These are phyloP conservation scores for Claviceps maximensis DNA, from an alignment of 2,329 filamentous ascomycete species.

Conservation along the genomic window DNA sequence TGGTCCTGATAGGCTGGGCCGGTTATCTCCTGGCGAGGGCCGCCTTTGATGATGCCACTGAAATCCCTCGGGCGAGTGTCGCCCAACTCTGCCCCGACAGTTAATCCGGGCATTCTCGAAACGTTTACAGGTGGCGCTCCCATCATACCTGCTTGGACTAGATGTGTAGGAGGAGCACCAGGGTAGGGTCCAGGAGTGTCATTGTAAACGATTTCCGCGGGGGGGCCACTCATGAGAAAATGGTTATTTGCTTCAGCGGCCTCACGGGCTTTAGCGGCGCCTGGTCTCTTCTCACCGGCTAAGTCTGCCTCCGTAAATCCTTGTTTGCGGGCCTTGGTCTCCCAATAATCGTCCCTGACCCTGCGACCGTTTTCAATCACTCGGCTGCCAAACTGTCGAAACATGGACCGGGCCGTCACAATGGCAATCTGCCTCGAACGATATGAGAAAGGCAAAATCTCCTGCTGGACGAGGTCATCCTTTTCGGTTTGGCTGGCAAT, in stretches of 20 bases:
- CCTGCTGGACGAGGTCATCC: slow-evolving; percentile 87
- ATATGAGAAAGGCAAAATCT: slow-evolving; percentile 94
- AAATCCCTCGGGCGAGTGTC: slow-evolving; percentile 71
- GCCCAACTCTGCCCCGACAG: slow-evolving; percentile 63
- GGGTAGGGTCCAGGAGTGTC: slow-evolving; percentile 55
- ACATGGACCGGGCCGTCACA: slow-evolving; percentile 96
- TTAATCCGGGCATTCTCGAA: slow-evolving; percentile 72
- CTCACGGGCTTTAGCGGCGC: slow-evolving; percentile 78
- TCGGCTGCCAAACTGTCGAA: slow-evolving; percentile 90
- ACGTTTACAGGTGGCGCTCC: slow-evolving; percentile 49
- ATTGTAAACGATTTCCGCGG: slow-evolving; percentile 81
- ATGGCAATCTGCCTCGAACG: slow-evolving; percentile 97
- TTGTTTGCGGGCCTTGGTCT: slow-evolving; percentile 90
- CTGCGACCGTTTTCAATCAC: slow-evolving; percentile 81
- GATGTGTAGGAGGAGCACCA: slow-evolving; percentile 52
- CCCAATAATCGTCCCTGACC: slow-evolving; percentile 97
- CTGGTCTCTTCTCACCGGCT: slow-evolving; percentile 90
- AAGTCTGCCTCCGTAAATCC: slow-evolving; percentile 95
- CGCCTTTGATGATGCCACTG: slow-evolving; percentile 60
- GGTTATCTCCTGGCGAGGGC: slow-evolving; percentile 78
- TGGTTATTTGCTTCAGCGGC: slow-evolving; percentile 58
- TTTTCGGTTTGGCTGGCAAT: slow-evolving; percentile 94
- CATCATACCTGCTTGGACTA: slow-evolving; percentile 61
- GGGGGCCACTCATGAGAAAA: slow-evolving; percentile 50
- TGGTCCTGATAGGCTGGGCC: slow-evolving; percentile 82